These are phyloP conservation scores for Penicillium sp. DNA, from an alignment of 2,329 filamentous ascomycete species.

Conservation along the genomic window DNA sequence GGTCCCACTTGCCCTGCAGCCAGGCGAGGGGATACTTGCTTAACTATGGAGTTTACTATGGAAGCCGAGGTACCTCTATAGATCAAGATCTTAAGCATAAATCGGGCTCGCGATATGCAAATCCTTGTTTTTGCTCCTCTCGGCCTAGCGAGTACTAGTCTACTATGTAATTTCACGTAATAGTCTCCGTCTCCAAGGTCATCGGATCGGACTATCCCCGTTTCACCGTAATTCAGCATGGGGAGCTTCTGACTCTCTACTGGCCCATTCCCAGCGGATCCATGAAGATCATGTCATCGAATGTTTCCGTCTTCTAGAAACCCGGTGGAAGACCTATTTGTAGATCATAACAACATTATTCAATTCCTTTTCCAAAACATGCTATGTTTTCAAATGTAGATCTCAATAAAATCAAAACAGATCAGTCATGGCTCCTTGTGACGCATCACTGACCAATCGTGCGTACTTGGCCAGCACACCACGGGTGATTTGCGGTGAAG, in stretches of 20 bases:
- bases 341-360: slow-evolving; percentile 5
- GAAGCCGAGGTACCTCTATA: background rate
- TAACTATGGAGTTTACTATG: slow-evolving; percentile 5
- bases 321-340: background rate
- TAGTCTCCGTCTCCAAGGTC: background rate
- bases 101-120: background rate
- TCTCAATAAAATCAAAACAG: slow-evolving; percentile 42
- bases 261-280: slow-evolving; percentile 6
- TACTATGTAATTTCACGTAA: background rate
- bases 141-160: background rate
- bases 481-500: slow-evolving; percentile 71
- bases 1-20: background rate
- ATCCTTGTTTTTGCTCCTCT: background rate
- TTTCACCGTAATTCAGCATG: slow-evolving; percentile 1
- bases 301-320: slow-evolving; percentile 4
- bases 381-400: background rate
- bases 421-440: slow-evolving; percentile 88
- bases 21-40: slow-evolving; percentile 2
- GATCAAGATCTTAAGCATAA: background rate
- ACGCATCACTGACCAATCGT: slow-evolving; percentile 82
- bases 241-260: background rate
- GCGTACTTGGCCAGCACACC: slow-evolving; percentile 91
- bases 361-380: background rate
- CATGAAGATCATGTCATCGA: slow-evolving; percentile 3
- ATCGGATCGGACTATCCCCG: background rate